phyloP scores from a whole-genome alignment of 371 early-diverging fungal species.

The Zychaea mexicana region DNA sequence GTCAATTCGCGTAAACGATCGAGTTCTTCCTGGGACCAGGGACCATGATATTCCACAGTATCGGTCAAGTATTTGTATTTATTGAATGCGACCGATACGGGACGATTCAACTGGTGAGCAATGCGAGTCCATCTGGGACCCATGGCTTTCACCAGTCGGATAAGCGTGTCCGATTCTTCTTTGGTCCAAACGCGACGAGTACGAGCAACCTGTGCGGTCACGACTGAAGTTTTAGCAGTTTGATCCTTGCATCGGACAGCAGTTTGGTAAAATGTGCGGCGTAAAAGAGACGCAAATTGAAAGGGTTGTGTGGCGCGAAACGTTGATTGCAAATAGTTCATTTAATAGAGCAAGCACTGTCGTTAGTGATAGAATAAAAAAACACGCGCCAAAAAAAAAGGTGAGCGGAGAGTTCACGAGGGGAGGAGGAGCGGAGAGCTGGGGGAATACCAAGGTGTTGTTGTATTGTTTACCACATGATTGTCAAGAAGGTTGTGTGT shows the following conservation, averaged over 20 bases:
- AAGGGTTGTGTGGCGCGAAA: neutral
- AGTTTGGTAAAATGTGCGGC: neutral
- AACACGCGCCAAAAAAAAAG: neutral
- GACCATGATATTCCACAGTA: constrained; percentile 15
- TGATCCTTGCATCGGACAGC: neutral
- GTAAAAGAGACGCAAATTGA: neutral
- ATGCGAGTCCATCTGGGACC: constrained; percentile 15
- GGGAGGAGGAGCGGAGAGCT: neutral
- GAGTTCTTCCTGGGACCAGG: constrained; percentile 35
- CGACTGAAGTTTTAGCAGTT: neutral
- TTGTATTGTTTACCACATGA: neutral
- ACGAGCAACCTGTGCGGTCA: neutral
- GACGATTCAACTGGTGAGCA: constrained; percentile 21
- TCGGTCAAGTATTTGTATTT: constrained; percentile 19
- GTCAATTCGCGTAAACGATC: constrained; percentile 14
- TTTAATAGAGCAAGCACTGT: neutral
- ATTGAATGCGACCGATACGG: constrained; percentile 15
- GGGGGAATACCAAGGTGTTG: neutral
- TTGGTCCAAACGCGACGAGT: constrained; percentile 14
- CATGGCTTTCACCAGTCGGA: neutral
- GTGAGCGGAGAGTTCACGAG: neutral
- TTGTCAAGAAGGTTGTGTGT: neutral
- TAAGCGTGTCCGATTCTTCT: constrained; percentile 12
- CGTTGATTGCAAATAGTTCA: neutral
- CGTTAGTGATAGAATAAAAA: neutral